A percentile compares a stretch with the other conserved stretches of the same genome.
These are phyloP conservation scores for Astraeus odoratus DNA, from an alignment of 768 basidiomycete genomes.

Conservation along the genomic window DNA sequence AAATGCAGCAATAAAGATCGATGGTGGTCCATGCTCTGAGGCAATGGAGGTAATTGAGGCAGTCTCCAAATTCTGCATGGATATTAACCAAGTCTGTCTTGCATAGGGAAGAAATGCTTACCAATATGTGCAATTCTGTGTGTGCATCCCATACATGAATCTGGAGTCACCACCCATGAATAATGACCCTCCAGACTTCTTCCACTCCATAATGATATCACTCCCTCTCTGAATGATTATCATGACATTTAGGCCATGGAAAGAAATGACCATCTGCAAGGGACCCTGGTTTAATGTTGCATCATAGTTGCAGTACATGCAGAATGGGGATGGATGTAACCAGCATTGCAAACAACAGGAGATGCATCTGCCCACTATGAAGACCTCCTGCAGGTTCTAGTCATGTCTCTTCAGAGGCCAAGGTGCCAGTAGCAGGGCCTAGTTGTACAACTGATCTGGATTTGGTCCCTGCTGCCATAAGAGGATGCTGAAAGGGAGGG, in stretches of 20 bases:
- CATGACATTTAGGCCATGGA: conserved; percentile 79
- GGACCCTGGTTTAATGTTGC: conserved; percentile 60
- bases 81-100: conserved; percentile 1
- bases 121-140: conserved; percentile 71
- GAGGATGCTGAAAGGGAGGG: too few species aligned
- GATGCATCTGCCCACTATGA: too few species aligned
- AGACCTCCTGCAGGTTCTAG: too few species aligned
- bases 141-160: conserved; percentile 95
- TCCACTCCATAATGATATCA: conserved; percentile 91
- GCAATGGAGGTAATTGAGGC: conserved; percentile 80
- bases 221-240: conserved; percentile 67
- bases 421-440: too few species aligned
- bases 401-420: too few species aligned
- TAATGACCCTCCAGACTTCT: conserved; percentile 76
- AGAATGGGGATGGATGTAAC: too few species aligned
- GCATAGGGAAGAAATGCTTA: conserved; percentile 29
- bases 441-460: too few species aligned
- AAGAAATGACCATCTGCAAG: conserved; percentile 89
- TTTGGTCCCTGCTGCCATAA: too few species aligned
- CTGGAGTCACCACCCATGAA: conserved; percentile 90
- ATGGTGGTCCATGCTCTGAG: conserved; percentile 68
- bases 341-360: too few species aligned
- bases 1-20: conserved; percentile 84
- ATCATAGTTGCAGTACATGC: conserved; percentile 91
- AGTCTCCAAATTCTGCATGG: conserved; percentile 74